phyloP scores from a whole-genome alignment of 805 yeast genomes.

The Kodamaea laetipori region DNA sequence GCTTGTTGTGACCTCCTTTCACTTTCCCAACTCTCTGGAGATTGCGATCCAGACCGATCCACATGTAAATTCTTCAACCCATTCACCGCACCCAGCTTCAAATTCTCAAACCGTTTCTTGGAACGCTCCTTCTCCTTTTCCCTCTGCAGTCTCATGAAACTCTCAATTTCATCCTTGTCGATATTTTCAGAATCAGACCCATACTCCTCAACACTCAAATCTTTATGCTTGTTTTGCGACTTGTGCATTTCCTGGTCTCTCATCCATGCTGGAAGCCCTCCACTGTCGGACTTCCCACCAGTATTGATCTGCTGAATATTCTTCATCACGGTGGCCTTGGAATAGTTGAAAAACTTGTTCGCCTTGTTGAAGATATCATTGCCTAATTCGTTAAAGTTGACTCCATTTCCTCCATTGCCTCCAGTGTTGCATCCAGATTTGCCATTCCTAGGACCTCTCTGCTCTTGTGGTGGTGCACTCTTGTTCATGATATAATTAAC shows the following conservation, averaged over 20 bases:
- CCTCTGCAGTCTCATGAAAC: slow-evolving; percentile 38
- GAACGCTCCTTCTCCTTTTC: slow-evolving; percentile 39
- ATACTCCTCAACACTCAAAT: slow-evolving; percentile 39
- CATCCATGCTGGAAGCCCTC: slow-evolving; percentile 74
- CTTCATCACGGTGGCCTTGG: slow-evolving; percentile 60
- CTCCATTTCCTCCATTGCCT: slow-evolving; percentile 1
- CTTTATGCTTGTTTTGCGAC: slow-evolving; percentile 38
- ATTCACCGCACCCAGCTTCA: slow-evolving; percentile 13
- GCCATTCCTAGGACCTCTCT: background rate
- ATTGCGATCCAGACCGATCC: background rate
- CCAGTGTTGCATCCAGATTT: no score
- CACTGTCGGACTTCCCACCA: slow-evolving; percentile 17
- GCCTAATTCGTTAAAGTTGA: slow-evolving; percentile 52
- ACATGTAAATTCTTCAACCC: slow-evolving; percentile 8
- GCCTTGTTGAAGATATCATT: slow-evolving; percentile 61
- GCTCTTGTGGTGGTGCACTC: slow-evolving; percentile 8
- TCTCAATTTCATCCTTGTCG: slow-evolving; percentile 43
- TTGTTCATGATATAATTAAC: slow-evolving; percentile 64
- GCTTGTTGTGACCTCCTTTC: no score
- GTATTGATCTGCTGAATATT: slow-evolving; percentile 45
- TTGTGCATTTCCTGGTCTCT: slow-evolving; percentile 53
- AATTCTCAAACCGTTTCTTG: slow-evolving; percentile 25
- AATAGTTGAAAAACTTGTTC: slow-evolving; percentile 56
- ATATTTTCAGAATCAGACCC: slow-evolving; percentile 52
- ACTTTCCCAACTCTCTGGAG: no score